Conservation (phyloP, 2,329 filamentous ascomycete genomes). For the Verticillium dahliae region DNA sequence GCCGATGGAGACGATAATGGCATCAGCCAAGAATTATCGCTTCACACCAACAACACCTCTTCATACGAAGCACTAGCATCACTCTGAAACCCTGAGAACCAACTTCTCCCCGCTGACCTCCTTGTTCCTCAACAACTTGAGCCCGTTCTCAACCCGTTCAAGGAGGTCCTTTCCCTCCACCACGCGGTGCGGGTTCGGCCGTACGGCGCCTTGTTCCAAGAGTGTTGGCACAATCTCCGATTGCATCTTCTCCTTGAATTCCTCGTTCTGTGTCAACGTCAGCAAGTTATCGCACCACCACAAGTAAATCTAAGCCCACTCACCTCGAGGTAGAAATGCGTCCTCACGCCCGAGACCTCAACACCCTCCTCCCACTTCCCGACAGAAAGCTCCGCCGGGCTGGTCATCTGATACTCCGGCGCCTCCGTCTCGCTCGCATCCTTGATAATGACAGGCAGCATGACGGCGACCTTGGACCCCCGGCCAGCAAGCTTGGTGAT, state of each 20-base stretch:
- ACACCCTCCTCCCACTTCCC: slow-evolving; percentile 47
- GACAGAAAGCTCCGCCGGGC: slow-evolving; percentile 23
- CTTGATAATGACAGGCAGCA: slow-evolving; percentile 52
- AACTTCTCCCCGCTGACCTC: slow-evolving; percentile 33
- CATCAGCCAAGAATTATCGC: no score
- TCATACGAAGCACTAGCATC: background rate
- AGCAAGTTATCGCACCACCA: background rate
- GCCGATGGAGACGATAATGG: no score
- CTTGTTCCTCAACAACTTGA: slow-evolving; percentile 25
- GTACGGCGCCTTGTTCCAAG: slow-evolving; percentile 28
- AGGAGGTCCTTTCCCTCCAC: slow-evolving; percentile 31
- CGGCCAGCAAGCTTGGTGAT: slow-evolving; percentile 41
- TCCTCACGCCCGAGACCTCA: slow-evolving; percentile 44
- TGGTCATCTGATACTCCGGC: slow-evolving; percentile 51
- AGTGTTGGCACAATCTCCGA: slow-evolving; percentile 46
- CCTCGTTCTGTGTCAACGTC: slow-evolving; percentile 35
- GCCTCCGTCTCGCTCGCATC: slow-evolving; percentile 39
- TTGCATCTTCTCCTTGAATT: slow-evolving; percentile 48
- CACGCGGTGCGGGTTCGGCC: slow-evolving; percentile 32
- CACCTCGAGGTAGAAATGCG: slow-evolving; percentile 45
- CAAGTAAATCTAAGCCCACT: slow-evolving; percentile 11
- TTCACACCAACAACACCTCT: no score
- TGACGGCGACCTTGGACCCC: slow-evolving; percentile 47
- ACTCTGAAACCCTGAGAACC: slow-evolving; percentile 23
- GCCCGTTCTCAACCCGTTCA: slow-evolving; percentile 30